phyloP scores from a whole-genome alignment of 768 basidiomycete genomes.

The Lactarius pseudohatsudake region DNA sequence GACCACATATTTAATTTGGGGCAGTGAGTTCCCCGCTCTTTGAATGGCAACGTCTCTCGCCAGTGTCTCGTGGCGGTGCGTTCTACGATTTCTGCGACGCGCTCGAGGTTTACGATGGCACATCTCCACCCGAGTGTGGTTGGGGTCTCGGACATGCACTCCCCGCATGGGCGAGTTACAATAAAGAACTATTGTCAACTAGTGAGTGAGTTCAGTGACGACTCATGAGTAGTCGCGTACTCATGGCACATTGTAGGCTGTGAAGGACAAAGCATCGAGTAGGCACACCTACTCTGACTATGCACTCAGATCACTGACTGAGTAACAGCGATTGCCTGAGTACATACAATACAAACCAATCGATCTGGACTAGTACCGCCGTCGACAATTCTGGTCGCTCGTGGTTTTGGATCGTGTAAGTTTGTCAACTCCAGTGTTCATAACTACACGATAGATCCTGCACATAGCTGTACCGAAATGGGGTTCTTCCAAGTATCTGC shows the following conservation, averaged over 20 bases:
- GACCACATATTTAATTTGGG: constrained; percentile 50
- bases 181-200: neutral
- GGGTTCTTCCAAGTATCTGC: too few species aligned
- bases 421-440: too few species aligned
- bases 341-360: constrained; percentile 39
- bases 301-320: neutral
- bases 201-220: neutral
- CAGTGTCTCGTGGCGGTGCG: neutral
- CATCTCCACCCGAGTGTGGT: neutral
- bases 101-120: neutral
- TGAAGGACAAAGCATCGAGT: neutral
- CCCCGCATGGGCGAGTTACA: neutral
- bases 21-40: constrained; percentile 39
- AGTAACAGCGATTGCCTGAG: constrained; percentile 41
- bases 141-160: neutral
- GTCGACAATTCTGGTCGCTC: constrained; percentile 18
- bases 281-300: neutral
- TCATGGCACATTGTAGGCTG: constrained; percentile 8
- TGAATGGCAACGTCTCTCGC: neutral
- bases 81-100: neutral
- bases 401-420: neutral
- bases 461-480: too few species aligned
- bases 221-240: neutral
- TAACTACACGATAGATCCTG: too few species aligned
- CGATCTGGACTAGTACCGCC: constrained; percentile 46